Conservation (phyloP, 2,329 filamentous ascomycete genomes). For the Cytospora piceicola region DNA sequence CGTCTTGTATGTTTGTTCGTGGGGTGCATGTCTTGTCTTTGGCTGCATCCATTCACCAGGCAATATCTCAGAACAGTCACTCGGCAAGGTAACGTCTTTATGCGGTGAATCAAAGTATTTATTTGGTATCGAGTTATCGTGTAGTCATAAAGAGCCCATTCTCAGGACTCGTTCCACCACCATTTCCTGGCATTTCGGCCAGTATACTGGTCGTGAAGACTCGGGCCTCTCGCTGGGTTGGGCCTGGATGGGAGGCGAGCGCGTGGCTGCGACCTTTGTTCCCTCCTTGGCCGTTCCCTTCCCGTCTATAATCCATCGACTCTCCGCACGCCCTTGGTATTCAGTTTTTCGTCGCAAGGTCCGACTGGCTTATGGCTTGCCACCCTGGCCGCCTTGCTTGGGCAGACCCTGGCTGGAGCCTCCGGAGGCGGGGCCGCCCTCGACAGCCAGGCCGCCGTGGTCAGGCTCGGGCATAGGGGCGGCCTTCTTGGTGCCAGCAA, state of each 20-base stretch:
- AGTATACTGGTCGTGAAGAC: not conserved
- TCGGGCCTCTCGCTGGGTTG: not conserved
- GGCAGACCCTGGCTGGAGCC: conserved; percentile 48
- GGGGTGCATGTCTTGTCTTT: not conserved
- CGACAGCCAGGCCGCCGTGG: conserved; percentile 45
- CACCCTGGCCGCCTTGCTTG: conserved; percentile 50
- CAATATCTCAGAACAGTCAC: not conserved
- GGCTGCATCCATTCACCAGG: not conserved
- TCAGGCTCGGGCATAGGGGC: conserved; percentile 52
- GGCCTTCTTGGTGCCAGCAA: conserved; percentile 54
- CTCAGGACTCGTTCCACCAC: not conserved
- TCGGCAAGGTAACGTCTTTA: not conserved
- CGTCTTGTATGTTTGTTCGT: not conserved
- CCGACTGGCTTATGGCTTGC: not conserved
- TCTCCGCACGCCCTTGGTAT: not conserved
- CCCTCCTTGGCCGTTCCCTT: not conserved
- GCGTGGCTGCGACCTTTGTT: not conserved
- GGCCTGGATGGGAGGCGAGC: not conserved
- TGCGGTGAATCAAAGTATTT: not conserved
- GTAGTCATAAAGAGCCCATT: not conserved
- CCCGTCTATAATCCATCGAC: not conserved
- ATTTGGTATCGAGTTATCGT: conserved; percentile 3
- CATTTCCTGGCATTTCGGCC: not conserved
- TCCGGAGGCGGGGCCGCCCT: conserved; percentile 47
- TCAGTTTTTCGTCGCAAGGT: not conserved